Evolutionary conservation across 2,329 filamentous ascomycete species (phyloP).

Genomic region (Xylariaceae sp.): DNA sequence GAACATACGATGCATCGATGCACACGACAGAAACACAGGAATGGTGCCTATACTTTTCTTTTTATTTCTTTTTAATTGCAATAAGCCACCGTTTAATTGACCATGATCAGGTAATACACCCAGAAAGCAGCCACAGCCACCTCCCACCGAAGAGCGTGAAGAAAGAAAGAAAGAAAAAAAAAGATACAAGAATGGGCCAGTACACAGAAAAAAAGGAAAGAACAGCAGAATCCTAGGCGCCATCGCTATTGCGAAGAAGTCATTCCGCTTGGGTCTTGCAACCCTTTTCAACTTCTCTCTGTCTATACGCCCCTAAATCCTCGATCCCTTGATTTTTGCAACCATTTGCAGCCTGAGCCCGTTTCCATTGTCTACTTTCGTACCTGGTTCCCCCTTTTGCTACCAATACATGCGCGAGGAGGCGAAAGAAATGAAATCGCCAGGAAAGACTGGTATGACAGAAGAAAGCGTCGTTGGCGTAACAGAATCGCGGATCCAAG

Average conservation of each 20-base stretch:
- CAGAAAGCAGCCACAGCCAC: not conserved
- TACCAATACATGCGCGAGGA: not conserved
- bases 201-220: not conserved
- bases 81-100: no score
- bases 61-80: constrained; percentile 1
- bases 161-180: no score
- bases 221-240: not conserved
- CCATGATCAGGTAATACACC: not conserved
- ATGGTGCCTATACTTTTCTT: not conserved
- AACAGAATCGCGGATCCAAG: no score
- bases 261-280: constrained; percentile 8
- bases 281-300: not conserved
- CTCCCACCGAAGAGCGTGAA: no score
- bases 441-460: not conserved
- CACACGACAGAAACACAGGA: no score
- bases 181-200: not conserved
- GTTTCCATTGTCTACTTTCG: not conserved
- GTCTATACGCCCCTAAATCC: not conserved
- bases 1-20: no score
- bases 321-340: not conserved
- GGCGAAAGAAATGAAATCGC: not conserved
- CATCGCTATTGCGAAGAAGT: not conserved
- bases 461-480: no score
- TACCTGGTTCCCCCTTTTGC: no score
- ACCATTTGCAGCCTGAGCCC: not conserved